These are phyloP conservation scores for Coemansia sp. DNA, from an alignment of 192 early-diverging fungal species.

Conservation along the genomic window DNA sequence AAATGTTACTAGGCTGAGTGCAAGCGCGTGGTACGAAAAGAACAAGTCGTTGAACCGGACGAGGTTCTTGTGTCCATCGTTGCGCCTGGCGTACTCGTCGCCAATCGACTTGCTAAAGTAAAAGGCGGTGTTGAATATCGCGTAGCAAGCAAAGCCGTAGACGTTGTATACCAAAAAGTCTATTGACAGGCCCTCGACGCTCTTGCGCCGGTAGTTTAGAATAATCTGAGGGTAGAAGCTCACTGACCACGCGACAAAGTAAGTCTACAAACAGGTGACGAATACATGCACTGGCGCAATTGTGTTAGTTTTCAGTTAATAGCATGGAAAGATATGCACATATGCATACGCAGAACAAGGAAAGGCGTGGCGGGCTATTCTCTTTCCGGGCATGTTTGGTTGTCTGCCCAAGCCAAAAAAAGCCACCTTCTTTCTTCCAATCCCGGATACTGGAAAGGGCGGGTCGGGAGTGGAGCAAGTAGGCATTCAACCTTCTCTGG, in stretches of 20 bases:
- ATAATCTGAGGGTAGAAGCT: conserved; percentile 88
- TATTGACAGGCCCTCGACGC: conserved; percentile 85
- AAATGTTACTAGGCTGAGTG: conserved; percentile 63
- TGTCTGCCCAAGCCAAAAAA: not conserved
- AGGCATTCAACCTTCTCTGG: not conserved
- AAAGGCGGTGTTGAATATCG: conserved; percentile 79
- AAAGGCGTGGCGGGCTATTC: not conserved
- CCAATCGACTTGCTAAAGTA: conserved; percentile 66
- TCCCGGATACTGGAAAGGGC: not conserved
- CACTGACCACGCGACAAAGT: conserved; percentile 86
- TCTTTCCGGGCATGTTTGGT: not conserved
- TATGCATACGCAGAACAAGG: not conserved
- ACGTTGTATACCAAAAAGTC: conserved; percentile 91
- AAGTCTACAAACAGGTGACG: conserved; percentile 55
- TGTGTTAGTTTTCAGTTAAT: conserved; percentile 1
- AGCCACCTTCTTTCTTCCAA: not conserved
- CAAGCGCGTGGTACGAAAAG: conserved; percentile 85
- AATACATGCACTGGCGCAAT: not conserved
- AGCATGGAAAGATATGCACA: not conserved
- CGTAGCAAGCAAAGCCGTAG: conserved; percentile 85
- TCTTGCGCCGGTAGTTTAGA: conserved; percentile 77
- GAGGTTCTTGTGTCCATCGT: conserved; percentile 68
- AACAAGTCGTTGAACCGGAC: conserved; percentile 85
- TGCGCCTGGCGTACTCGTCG: conserved; percentile 71
- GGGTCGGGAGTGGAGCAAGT: not conserved